Evolutionary conservation across 345 rosid genomes (phyloP).

Genomic region (Ailanthus altissimus): DNA sequence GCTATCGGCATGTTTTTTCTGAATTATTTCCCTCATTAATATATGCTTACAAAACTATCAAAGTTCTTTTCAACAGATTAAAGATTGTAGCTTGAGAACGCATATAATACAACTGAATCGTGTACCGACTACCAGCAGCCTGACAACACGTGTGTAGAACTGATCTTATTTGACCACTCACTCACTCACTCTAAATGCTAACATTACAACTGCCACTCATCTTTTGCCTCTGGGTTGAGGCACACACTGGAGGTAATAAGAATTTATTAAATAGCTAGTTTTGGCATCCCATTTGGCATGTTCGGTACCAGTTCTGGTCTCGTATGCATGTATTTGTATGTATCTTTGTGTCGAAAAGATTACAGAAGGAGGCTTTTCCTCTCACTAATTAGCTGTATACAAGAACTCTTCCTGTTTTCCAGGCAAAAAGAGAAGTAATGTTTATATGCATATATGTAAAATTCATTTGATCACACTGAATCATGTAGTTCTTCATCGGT

Average conservation of each 20-base stretch:
- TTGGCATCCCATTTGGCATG: slow-evolving; percentile 36
- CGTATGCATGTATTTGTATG: slow-evolving; percentile 14
- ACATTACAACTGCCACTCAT: slow-evolving; percentile 45
- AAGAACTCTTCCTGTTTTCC: slow-evolving; percentile 17
- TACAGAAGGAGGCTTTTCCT: slow-evolving; percentile 21
- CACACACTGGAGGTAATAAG: slow-evolving; percentile 40
- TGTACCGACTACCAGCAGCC: slow-evolving; percentile 50
- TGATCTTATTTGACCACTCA: slow-evolving; percentile 68
- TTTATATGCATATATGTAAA: slow-evolving; percentile 42
- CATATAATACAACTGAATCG: slow-evolving; percentile 73
- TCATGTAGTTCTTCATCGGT: slow-evolving; percentile 18
- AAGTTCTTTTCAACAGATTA: slow-evolving; percentile 50
- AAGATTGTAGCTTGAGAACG: slow-evolving; percentile 84
- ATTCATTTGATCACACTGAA: slow-evolving; percentile 24
- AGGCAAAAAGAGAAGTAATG: slow-evolving; percentile 38
- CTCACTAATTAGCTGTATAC: slow-evolving; percentile 41
- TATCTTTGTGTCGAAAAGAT: slow-evolving; percentile 25
- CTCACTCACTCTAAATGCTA: slow-evolving; percentile 58
- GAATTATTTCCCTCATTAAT: slow-evolving; percentile 5
- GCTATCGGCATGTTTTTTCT: slow-evolving; percentile 3
- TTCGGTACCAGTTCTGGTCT: slow-evolving; percentile 30
- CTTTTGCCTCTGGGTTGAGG: slow-evolving; percentile 40
- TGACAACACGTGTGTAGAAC: slow-evolving; percentile 70
- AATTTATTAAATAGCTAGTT: slow-evolving; percentile 29
- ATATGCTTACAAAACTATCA: slow-evolving; percentile 7